phyloP scores from a whole-genome alignment of 2,329 filamentous ascomycete genomes.

The Tolypocladium ophioglossoides region DNA sequence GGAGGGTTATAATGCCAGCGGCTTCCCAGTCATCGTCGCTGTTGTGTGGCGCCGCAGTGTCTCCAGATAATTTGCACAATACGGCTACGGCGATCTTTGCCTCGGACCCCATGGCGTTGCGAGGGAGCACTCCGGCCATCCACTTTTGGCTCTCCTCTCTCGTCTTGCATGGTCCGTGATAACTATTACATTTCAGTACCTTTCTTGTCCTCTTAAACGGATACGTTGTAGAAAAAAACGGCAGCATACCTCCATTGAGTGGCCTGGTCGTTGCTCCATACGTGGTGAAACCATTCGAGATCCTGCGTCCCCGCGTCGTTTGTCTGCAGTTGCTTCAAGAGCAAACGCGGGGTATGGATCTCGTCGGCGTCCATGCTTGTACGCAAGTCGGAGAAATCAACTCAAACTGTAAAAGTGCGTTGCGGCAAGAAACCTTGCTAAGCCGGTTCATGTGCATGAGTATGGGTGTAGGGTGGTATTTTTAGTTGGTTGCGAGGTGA shows the following conservation, averaged over 20 bases:
- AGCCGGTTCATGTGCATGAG: too few species aligned
- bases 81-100: neutral
- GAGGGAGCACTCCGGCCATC: neutral
- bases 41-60: neutral
- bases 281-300: neutral
- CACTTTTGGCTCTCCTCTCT: neutral
- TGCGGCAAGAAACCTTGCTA: too few species aligned
- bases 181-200: neutral
- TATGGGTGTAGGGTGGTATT: too few species aligned
- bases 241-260: neutral
- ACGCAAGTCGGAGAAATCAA: too few species aligned
- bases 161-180: neutral
- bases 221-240: too few species aligned
- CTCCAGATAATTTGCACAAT: neutral
- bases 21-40: neutral
- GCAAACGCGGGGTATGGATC: neutral
- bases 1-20: neutral
- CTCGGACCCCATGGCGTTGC: neutral
- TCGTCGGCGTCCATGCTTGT: neutral
- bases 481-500: too few species aligned
- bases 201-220: too few species aligned
- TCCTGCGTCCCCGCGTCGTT: neutral
- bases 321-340: neutral
- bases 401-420: too few species aligned
- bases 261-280: neutral